Percentiles rank a stretch among this genome's conserved stretches.
These are phyloP conservation scores for Claviceps sorghi DNA, from an alignment of 2,329 filamentous ascomycete species.

Conservation along the genomic window DNA sequence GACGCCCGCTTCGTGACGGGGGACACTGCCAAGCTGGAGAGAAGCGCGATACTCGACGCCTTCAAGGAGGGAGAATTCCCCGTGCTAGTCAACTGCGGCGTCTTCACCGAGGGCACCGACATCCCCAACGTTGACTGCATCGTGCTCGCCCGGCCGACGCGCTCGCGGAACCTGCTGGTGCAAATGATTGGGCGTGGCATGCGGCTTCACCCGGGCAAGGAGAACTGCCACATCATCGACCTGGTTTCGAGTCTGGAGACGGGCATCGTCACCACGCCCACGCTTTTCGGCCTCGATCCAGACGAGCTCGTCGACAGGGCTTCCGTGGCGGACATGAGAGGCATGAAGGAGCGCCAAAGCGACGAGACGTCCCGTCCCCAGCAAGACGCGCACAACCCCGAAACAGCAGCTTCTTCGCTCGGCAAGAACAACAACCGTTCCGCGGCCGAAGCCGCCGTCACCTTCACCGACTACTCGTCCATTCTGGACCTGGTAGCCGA, in stretches of 20 bases:
- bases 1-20: conserved; percentile 82
- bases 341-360: conserved; percentile 34
- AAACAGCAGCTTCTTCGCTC: neutral
- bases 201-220: conserved; percentile 65
- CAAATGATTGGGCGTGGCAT: conserved; percentile 98
- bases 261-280: conserved; percentile 81
- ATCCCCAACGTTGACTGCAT: conserved; percentile 96
- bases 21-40: conserved; percentile 54
- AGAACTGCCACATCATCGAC: conserved; percentile 88
- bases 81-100: conserved; percentile 84
- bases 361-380: conserved; percentile 20
- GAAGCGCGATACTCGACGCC: conserved; percentile 54
- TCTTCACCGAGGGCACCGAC: conserved; percentile 95
- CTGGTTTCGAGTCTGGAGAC: conserved; percentile 77
- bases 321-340: conserved; percentile 45
- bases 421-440: neutral
- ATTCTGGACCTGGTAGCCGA: conserved; percentile 85
- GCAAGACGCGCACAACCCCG: neutral
- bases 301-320: conserved; percentile 57
- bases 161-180: conserved; percentile 80
- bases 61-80: conserved; percentile 69
- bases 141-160: conserved; percentile 72
- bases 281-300: conserved; percentile 84
- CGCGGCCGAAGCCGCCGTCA: conserved; percentile 33
- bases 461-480: conserved; percentile 81